Percentiles rank a stretch among this genome's conserved stretches.
Evolutionary conservation across 768 basidiomycete species (phyloP).

Genomic region (Suillus americanus): DNA sequence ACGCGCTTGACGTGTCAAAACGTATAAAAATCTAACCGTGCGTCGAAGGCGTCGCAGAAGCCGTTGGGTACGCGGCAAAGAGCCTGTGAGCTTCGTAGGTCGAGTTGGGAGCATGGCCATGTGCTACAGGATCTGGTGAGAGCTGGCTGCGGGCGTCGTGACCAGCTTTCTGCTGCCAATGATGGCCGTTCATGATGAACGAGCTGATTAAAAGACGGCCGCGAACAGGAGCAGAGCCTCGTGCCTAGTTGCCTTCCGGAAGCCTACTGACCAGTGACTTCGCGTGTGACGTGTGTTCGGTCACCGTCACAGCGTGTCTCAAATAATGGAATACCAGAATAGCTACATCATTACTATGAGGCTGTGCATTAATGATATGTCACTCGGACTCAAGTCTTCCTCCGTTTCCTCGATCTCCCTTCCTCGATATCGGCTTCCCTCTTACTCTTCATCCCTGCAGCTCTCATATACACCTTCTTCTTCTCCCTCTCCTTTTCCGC

Average conservation of each 20-base stretch:
- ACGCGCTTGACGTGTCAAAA: not conserved
- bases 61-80: constrained; percentile 68
- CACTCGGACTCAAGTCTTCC: constrained; percentile 36
- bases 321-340: not conserved
- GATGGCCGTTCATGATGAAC: constrained; percentile 24
- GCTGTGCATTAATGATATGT: not conserved
- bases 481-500: constrained; percentile 73
- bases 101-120: constrained; percentile 39
- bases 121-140: constrained; percentile 13
- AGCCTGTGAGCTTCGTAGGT: constrained; percentile 70
- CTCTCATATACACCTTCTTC: constrained; percentile 74
- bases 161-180: constrained; percentile 24
- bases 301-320: constrained; percentile 9
- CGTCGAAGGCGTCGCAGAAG: constrained; percentile 73
- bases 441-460: constrained; percentile 70
- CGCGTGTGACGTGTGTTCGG: constrained; percentile 5
- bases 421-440: constrained; percentile 61
- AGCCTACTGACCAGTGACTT: not conserved
- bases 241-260: constrained; percentile 4
- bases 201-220: constrained; percentile 6
- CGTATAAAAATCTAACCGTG: constrained; percentile 50
- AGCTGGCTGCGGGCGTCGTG: constrained; percentile 13
- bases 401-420: constrained; percentile 53
- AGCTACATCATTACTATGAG: not conserved
- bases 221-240: constrained; percentile 7